These are phyloP conservation scores for Trichoderma sp. DNA, from an alignment of 2,329 filamentous ascomycete genomes.

Conservation along the genomic window DNA sequence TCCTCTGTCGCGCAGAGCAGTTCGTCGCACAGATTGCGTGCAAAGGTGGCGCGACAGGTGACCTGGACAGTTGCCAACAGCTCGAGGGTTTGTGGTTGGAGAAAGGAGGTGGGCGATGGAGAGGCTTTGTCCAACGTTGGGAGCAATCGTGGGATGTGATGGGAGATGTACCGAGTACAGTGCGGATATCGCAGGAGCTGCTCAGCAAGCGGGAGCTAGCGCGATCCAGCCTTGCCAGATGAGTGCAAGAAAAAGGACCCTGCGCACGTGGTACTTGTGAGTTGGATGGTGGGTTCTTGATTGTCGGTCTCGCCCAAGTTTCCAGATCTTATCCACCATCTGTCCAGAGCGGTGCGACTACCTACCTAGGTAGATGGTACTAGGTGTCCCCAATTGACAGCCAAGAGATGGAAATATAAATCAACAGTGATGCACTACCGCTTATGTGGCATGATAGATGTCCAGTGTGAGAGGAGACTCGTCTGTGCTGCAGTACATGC, in stretches of 20 bases:
- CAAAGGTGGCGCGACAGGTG: neutral
- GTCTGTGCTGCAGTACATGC: neutral
- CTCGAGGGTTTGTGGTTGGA: neutral
- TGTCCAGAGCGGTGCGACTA: no score
- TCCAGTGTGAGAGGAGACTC: no score
- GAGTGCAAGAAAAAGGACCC: neutral
- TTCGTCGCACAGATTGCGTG: neutral
- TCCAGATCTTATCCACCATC: neutral
- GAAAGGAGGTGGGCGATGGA: conserved; percentile 8
- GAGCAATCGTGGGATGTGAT: neutral
- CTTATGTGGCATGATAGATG: no score
- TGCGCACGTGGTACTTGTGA: neutral
- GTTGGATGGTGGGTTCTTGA: conserved; percentile 3
- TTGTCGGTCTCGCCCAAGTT: neutral
- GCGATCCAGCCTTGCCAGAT: conserved; percentile 1
- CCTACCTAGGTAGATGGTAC: no score
- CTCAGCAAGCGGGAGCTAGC: no score
- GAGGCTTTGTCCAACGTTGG: conserved; percentile 1
- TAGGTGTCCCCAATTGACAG: no score
- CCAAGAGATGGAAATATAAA: no score
- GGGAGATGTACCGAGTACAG: neutral
- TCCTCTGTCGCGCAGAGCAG: neutral
- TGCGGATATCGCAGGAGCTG: no score
- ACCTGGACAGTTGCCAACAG: neutral
- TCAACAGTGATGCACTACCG: no score